A percentile compares a stretch with the other conserved stretches of the same genome.
Conservation (phyloP, 441 rosid species). For the Croton setiger region DNA sequence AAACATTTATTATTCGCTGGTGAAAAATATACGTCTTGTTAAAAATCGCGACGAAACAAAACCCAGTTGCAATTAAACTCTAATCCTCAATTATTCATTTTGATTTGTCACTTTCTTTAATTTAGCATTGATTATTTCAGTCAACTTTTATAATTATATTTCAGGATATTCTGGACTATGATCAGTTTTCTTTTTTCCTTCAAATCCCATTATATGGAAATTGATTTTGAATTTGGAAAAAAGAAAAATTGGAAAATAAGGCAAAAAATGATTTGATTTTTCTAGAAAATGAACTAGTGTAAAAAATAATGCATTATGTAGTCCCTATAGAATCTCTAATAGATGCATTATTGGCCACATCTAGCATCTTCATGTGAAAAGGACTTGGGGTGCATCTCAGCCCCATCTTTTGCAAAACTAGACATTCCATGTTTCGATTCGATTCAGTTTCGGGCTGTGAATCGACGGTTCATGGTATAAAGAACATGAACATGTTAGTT, state of each 20-base stretch:
- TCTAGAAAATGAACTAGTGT: neutral
- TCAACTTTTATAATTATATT: neutral
- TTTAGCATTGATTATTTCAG: neutral
- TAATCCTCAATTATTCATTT: neutral
- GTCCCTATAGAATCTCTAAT: neutral
- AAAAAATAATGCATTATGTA: neutral
- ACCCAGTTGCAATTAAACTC: neutral
- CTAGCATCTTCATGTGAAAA: neutral
- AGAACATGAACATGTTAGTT: too few relatives aligned
- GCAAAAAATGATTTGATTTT: neutral
- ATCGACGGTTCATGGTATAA: too few relatives aligned
- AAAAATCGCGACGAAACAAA: too few relatives aligned
- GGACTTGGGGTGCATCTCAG: neutral
- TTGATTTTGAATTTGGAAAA: neutral
- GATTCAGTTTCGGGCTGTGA: too few relatives aligned
- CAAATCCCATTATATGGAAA: neutral
- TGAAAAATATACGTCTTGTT: too few relatives aligned
- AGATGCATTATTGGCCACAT: conserved; percentile 14
- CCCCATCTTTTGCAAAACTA: neutral
- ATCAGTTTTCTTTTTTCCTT: neutral
- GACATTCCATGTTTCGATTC: too few relatives aligned
- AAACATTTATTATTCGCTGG: too few relatives aligned
- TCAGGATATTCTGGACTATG: neutral
- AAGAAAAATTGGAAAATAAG: neutral
- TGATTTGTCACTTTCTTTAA: conserved; percentile 16